Percentiles rank a stretch among this genome's conserved stretches.
phyloP scores from a whole-genome alignment of 768 basidiomycete genomes.

The Nevesoporus exiguus region DNA sequence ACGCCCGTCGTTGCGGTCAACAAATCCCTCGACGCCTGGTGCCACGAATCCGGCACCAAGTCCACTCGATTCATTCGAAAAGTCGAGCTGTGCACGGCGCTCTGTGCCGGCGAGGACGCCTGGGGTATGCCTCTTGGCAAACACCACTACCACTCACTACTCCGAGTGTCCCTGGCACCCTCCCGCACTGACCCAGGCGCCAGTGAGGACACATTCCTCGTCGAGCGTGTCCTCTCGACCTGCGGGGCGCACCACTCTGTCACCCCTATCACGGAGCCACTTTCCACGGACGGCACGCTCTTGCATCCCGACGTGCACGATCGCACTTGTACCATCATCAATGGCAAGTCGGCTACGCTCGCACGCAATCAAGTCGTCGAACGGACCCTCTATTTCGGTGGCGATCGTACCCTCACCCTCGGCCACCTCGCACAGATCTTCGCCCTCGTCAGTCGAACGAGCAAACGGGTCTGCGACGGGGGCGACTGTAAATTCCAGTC shows the following conservation, averaged over 20 bases:
- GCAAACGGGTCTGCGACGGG: constrained; percentile 1
- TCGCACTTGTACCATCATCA: constrained; percentile 1
- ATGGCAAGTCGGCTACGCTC: not conserved
- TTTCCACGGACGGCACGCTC: not conserved
- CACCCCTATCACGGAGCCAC: not conserved
- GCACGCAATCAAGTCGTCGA: constrained; percentile 7
- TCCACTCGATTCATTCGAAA: constrained; percentile 6
- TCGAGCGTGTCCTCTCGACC: constrained; percentile 17
- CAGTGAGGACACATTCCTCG: not conserved
- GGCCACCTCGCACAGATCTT: constrained; percentile 4
- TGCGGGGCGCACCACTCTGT: constrained; percentile 6
- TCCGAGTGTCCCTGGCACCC: constrained; percentile 3
- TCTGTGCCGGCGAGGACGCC: not conserved
- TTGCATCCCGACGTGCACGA: constrained; percentile 14
- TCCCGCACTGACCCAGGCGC: not conserved
- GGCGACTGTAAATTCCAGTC: constrained; percentile 15
- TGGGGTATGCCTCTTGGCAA: not conserved
- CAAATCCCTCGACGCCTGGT: constrained; percentile 5
- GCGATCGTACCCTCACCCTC: not conserved
- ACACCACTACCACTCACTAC: constrained; percentile 9
- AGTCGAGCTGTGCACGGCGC: constrained; percentile 13
- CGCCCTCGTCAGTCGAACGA: constrained; percentile 6
- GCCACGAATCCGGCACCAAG: not conserved
- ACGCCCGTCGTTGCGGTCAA: constrained; percentile 3
- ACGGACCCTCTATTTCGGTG: not conserved